Conservation (phyloP, 768 basidiomycete genomes). For the Mycena galopus region DNA sequence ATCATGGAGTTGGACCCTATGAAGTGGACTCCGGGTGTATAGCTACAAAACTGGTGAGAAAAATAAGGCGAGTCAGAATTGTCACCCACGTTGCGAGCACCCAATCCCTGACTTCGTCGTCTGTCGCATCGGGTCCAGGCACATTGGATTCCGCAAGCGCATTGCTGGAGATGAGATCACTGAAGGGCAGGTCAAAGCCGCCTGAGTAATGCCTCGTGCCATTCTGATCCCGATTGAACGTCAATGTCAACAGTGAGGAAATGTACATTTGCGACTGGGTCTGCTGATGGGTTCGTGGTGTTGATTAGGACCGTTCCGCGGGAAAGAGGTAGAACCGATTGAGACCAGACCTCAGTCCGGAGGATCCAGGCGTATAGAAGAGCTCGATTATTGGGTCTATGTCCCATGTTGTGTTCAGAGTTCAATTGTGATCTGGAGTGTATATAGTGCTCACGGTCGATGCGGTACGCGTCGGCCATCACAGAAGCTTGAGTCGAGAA, state of each 20-base stretch:
- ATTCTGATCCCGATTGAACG: slow-evolving; percentile 21
- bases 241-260: slow-evolving; percentile 29
- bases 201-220: slow-evolving; percentile 26
- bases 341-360: slow-evolving; percentile 13
- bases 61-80: neutral
- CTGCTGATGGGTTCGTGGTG: slow-evolving; percentile 26
- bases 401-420: neutral
- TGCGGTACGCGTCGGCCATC: slow-evolving; percentile 29
- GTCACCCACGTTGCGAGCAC: slow-evolving; percentile 20
- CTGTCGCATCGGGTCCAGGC: slow-evolving; percentile 25
- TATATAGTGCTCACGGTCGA: slow-evolving; percentile 30
- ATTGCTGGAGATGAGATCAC: slow-evolving; percentile 14
- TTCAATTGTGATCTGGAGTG: neutral
- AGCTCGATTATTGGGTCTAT: slow-evolving; percentile 34
- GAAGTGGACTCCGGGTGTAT: slow-evolving; percentile 32
- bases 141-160: slow-evolving; percentile 20
- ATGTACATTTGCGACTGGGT: slow-evolving; percentile 24
- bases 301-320: slow-evolving; percentile 31
- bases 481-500: slow-evolving; percentile 21
- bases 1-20: slow-evolving; percentile 36
- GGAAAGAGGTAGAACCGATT: slow-evolving; percentile 32
- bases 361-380: slow-evolving; percentile 15
- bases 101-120: slow-evolving; percentile 31
- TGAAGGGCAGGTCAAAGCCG: slow-evolving; percentile 34
- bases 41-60: slow-evolving; percentile 6